Base-by-base conservation (phyloP, 192 early-diverging fungal species). In the Lunasporangiospora selenospora region DNA sequence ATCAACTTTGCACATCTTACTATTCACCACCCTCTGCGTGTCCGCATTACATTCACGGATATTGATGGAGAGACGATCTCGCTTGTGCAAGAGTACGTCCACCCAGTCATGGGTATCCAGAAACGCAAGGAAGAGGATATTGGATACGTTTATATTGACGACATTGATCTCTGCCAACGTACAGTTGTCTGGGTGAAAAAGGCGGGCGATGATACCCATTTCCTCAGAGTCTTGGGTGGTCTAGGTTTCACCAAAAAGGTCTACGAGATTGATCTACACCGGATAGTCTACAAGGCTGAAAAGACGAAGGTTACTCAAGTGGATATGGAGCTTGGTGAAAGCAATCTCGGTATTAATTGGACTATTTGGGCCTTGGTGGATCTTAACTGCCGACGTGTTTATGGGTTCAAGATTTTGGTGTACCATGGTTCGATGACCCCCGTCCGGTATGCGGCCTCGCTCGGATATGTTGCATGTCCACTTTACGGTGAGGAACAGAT, bases 341-440 rank as follows among this genome's bases (percentile, higher is more conserved):
- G 26, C 12, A 36, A 54, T 24, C 4, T 38, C 10, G 65, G 55
- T 30, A n/a, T 48, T 26, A n/a, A n/a, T 21, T 67, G 51, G 77
- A 62, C 44, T 11, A 62, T 62, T n/a, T 80, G 79, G 79, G 79
- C 76, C 2, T 53, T 80, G 37, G 56, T 80, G 36, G 79, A 80
- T 49, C 26, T 56, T 4, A 43, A 18, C 46, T 80, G 79, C 55
- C 33, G 60, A 47, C 40, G 75, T 29, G 76, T 80, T 13, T 78
- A 78, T 66, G 79, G 60, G 7, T 56, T 80, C 39, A 78, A 78
- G 45, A 48, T 78, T 12, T 27, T 75, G 23, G 26, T 77, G 6
- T 34, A 48, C 1, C 57, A 48, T 16, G 57, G 57, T 31, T 27
- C 41, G 1, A 48, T 36, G 19, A 26, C 16, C 9, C 26, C 55